Conservation (phyloP, 805 yeast genomes). For the Saturnispora halmiae region DNA sequence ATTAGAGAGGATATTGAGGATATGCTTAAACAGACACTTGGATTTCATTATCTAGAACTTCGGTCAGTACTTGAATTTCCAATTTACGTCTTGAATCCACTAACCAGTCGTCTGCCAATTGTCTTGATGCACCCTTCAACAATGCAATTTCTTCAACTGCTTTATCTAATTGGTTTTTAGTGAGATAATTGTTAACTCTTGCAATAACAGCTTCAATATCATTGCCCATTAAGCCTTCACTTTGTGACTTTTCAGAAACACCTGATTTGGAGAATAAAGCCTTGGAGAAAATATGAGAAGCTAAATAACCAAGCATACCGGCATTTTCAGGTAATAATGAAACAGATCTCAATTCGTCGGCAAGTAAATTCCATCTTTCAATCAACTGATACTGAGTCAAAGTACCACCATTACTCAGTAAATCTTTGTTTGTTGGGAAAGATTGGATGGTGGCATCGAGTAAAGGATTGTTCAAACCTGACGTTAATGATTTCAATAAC, state of each 20-base stretch:
- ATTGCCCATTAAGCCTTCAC: constrained; percentile 39
- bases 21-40: constrained; percentile 26
- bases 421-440: constrained; percentile 35
- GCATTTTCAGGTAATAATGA: constrained; percentile 91
- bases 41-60: constrained; percentile 57
- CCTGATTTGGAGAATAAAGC: constrained; percentile 75
- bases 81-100: constrained; percentile 79
- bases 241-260: constrained; percentile 36
- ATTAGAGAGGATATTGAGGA: not conserved
- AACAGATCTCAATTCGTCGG: constrained; percentile 81
- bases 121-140: constrained; percentile 88
- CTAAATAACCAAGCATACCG: constrained; percentile 84
- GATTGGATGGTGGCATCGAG: constrained; percentile 35
- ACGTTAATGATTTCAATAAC: constrained; percentile 31
- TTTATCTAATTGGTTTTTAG: constrained; percentile 66
- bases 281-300: constrained; percentile 69
- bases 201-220: constrained; percentile 88
- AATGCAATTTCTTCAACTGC: constrained; percentile 91
- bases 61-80: constrained; percentile 76
- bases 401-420: constrained; percentile 43
- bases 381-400: constrained; percentile 70
- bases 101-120: constrained; percentile 87
- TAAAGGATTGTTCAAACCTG: constrained; percentile 29
- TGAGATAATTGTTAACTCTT: constrained; percentile 67
- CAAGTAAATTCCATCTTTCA: constrained; percentile 69